Evolutionary conservation across 2,329 filamentous ascomycete species (phyloP).

Genomic region (Colletotrichum sp.): DNA sequence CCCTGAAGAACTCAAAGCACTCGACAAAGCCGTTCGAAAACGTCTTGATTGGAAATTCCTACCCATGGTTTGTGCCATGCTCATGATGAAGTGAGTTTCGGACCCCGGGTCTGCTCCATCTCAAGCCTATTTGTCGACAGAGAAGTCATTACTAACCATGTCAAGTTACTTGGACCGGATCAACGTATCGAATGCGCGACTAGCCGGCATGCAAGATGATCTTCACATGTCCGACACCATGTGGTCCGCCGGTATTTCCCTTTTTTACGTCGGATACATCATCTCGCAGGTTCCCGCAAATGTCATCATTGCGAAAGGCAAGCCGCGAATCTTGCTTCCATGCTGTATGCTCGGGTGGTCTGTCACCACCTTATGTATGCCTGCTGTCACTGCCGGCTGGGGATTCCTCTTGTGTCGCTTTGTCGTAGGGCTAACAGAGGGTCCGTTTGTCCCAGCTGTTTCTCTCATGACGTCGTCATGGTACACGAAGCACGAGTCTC

Average conservation of each 20-base stretch:
- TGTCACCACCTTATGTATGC: constrained; percentile 49
- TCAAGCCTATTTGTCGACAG: not conserved
- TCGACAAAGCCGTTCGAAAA: constrained; percentile 29
- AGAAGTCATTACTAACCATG: not conserved
- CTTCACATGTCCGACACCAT: constrained; percentile 36
- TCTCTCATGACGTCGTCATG: constrained; percentile 51
- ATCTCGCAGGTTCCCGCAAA: constrained; percentile 51
- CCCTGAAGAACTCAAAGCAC: constrained; percentile 24
- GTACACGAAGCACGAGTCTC: constrained; percentile 50
- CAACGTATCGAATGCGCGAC: constrained; percentile 50
- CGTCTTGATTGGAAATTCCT: constrained; percentile 31
- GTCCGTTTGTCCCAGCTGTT: constrained; percentile 50
- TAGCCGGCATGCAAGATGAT: constrained; percentile 40
- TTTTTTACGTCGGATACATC: constrained; percentile 52
- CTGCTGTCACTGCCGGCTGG: constrained; percentile 34
- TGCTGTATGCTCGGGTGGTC: constrained; percentile 46
- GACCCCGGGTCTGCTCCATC: not conserved
- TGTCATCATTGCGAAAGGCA: constrained; percentile 45
- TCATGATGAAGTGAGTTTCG: constrained; percentile 33
- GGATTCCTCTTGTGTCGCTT: constrained; percentile 36
- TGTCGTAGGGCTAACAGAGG: constrained; percentile 34
- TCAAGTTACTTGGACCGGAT: constrained; percentile 54
- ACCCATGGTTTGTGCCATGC: constrained; percentile 30
- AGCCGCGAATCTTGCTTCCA: constrained; percentile 38
- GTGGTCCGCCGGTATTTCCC: constrained; percentile 45